Base-by-base conservation (phyloP, 331 rosid genomes). In the Quercus lobata region DNA sequence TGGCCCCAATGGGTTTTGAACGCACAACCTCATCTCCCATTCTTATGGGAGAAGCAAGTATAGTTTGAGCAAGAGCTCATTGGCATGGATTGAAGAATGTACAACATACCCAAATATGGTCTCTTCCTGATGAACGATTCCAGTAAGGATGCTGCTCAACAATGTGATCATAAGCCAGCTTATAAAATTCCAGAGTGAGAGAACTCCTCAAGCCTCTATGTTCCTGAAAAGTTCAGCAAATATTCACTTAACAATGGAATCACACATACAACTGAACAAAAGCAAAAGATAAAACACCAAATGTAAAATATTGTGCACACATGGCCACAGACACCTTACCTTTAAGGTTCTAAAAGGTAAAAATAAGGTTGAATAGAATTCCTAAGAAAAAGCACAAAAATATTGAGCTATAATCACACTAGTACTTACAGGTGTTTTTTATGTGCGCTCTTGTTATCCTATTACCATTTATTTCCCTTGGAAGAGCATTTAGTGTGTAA, bases 41-140 rank as follows among this genome's bases (percentile, higher is more conserved):
- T 49, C 18, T 49, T 49, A 49, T 49, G 54, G 54, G 54, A 49
- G 5, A 49, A 49, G 54, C 5, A 49, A 14, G 17, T 11, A 14
- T 49, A 11, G 0, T 49, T 49, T 49, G 54, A 49, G 54, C 54
- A 12, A 49, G 54, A 49, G 54, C 54, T 49, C 54, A 14, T 12
- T 49, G 54, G 17, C 34, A 57, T 62, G 30, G 24, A 37, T 65
- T 76, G 54, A 29, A 73, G 25, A 30, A 66, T 56, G 74, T 77
- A 46, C 58, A 68, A 72, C 93, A 30, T 92, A 95, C 99, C 99
- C 99, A 95, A 71, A 91, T 84, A 85, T 95, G 99, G 85, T 95
- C 99, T 83, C 88, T 92, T 87, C 99, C 99, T 46, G 94, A 90
- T 60, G 97, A 88, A 77, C 78, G 96, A 82, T 91, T 93, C 99